A percentile compares a stretch with the other conserved stretches of the same genome.
phyloP scores from a whole-genome alignment of 306 rosid species.

The Cicer cuneatum region DNA sequence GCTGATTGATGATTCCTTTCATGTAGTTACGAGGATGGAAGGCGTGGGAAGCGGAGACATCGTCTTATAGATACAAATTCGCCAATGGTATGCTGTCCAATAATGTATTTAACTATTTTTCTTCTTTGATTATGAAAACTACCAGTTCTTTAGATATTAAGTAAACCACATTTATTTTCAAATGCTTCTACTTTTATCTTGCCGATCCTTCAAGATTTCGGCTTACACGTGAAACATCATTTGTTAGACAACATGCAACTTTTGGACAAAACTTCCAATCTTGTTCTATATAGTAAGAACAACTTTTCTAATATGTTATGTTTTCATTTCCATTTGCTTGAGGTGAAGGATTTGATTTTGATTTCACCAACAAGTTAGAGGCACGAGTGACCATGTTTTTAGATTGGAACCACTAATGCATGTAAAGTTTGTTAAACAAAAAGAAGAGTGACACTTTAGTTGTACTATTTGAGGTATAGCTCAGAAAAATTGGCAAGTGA shows the following conservation, averaged over 20 bases:
- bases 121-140: constrained; percentile 13
- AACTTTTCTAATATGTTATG: constrained; percentile 8
- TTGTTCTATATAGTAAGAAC: constrained; percentile 87
- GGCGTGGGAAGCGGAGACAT: constrained; percentile 85
- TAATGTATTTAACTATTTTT: constrained; percentile 15
- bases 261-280: constrained; percentile 73
- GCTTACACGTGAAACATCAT: constrained; percentile 91
- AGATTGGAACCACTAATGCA: constrained; percentile 3
- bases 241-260: constrained; percentile 83
- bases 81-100: constrained; percentile 66
- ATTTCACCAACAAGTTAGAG: not conserved
- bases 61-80: constrained; percentile 68
- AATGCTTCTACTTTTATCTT: constrained; percentile 24
- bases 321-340: constrained; percentile 28
- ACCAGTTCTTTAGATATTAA: not conserved
- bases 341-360: not conserved
- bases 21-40: constrained; percentile 92
- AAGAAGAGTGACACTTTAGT: not conserved
- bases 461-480: not conserved
- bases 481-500: not conserved
- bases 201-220: constrained; percentile 86
- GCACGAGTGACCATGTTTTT: not conserved
- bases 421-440: constrained; percentile 7
- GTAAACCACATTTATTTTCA: not conserved
- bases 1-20: constrained; percentile 43